These are phyloP conservation scores for Pezicula carpinea DNA, from an alignment of 2,329 filamentous ascomycete species.

Conservation along the genomic window DNA sequence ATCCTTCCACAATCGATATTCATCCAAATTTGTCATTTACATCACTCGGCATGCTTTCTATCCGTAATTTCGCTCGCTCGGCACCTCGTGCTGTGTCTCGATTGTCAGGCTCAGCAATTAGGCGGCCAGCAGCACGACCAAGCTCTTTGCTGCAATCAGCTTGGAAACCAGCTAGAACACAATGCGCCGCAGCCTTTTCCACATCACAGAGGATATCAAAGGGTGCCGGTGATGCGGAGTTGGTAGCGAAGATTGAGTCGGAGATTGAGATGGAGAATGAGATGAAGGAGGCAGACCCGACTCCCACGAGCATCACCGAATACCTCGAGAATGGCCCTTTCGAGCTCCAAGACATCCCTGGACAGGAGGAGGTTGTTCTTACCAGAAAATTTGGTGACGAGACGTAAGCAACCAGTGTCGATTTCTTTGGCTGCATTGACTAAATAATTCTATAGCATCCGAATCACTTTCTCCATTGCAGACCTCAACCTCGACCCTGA, in stretches of 20 bases:
- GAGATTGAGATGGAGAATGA: slow-evolving; percentile 83
- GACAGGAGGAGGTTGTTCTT: slow-evolving; percentile 83
- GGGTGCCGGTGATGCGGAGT: slow-evolving; percentile 63
- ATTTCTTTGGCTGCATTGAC: slow-evolving; percentile 22
- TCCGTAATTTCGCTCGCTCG: slow-evolving; percentile 61
- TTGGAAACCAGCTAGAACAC: slow-evolving; percentile 22
- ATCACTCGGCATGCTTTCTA: slow-evolving; percentile 56
- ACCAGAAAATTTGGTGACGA: slow-evolving; percentile 82
- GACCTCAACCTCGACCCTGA: slow-evolving; percentile 68
- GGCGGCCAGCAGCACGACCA: slow-evolving; percentile 39
- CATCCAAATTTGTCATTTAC: background rate
- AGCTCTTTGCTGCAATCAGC: slow-evolving; percentile 23
- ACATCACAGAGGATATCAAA: slow-evolving; percentile 37
- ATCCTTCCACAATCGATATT: background rate
- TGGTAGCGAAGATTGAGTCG: slow-evolving; percentile 78
- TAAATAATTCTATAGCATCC: slow-evolving; percentile 50
- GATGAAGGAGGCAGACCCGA: slow-evolving; percentile 64
- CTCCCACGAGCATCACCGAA: slow-evolving; percentile 76
- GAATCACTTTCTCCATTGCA: slow-evolving; percentile 77
- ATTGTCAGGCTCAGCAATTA: slow-evolving; percentile 45
- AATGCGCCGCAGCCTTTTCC: slow-evolving; percentile 26
- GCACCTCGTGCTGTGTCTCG: slow-evolving; percentile 61
- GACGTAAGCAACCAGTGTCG: slow-evolving; percentile 54
- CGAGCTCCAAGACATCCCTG: slow-evolving; percentile 74
- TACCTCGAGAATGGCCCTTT: slow-evolving; percentile 84